These are phyloP conservation scores for Venturia aucupariae DNA, from an alignment of 2,329 filamentous ascomycete species.

Conservation along the genomic window DNA sequence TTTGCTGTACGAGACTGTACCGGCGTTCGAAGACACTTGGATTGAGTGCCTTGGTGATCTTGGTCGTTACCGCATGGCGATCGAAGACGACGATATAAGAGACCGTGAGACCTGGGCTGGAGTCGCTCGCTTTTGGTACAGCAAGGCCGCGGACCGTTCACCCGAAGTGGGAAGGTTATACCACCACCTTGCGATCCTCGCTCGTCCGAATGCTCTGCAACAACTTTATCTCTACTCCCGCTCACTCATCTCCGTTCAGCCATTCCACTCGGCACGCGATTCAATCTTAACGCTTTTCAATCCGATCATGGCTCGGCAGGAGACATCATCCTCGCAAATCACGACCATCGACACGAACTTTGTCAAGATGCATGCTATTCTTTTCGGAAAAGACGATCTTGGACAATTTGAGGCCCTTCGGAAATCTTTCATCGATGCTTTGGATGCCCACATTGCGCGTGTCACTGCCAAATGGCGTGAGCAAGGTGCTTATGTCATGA, in stretches of 20 bases:
- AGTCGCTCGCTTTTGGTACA: conserved; percentile 77
- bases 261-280: conserved; percentile 59
- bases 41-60: conserved; percentile 87
- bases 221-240: conserved; percentile 67
- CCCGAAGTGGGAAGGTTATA: conserved; percentile 72
- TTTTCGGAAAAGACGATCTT: conserved; percentile 47
- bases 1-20: conserved; percentile 74
- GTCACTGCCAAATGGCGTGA: conserved; percentile 46
- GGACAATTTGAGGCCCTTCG: conserved; percentile 40
- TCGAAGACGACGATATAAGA: conserved; percentile 69
- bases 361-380: conserved; percentile 53
- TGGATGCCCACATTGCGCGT: conserved; percentile 50
- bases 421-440: conserved; percentile 41
- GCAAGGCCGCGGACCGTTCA: conserved; percentile 65
- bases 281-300: conserved; percentile 61
- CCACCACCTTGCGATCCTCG: conserved; percentile 77
- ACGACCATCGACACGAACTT: conserved; percentile 49
- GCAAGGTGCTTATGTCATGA: conserved; percentile 48
- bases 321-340: conserved; percentile 25
- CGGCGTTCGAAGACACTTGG: conserved; percentile 79
- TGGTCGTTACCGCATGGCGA: conserved; percentile 79
- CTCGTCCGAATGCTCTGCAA: conserved; percentile 43
- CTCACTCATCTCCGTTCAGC: conserved; percentile 56
- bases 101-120: conserved; percentile 75
- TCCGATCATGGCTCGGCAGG: conserved; percentile 36